Percentiles rank a stretch among this genome's conserved stretches.
Conservation (phyloP, 1,139 yeast genomes). For the Zygosaccharomyces pseudobailii region DNA sequence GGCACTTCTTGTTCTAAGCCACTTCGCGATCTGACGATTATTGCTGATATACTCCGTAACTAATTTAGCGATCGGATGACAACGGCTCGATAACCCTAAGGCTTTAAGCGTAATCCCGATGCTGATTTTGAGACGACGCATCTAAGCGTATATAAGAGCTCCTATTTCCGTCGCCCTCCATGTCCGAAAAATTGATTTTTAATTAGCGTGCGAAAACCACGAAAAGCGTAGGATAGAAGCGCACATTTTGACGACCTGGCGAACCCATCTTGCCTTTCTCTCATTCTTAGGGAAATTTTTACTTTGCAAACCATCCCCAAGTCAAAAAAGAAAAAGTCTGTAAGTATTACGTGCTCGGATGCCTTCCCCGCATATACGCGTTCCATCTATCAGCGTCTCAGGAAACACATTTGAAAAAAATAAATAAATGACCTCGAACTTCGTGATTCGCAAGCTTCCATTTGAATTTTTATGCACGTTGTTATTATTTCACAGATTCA, state of each 20-base stretch:
- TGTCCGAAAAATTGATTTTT: neutral
- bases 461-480: neutral
- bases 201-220: neutral
- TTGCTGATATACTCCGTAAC: neutral
- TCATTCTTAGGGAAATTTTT: neutral
- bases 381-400: neutral
- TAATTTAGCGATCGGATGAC: neutral
- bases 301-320: neutral
- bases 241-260: neutral
- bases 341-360: neutral
- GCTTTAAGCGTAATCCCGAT: neutral
- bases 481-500: neutral
- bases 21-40: neutral
- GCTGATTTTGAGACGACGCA: neutral
- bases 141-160: neutral
- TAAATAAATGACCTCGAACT: neutral
- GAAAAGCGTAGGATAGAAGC: neutral
- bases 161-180: neutral
- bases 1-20: neutral
- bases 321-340: neutral
- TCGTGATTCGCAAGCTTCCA: neutral
- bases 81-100: neutral
- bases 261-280: neutral
- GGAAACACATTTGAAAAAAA: neutral
- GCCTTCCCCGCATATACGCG: neutral